phyloP scores from a whole-genome alignment of 2,329 filamentous ascomycete genomes.

The Triangularia verruculosa region DNA sequence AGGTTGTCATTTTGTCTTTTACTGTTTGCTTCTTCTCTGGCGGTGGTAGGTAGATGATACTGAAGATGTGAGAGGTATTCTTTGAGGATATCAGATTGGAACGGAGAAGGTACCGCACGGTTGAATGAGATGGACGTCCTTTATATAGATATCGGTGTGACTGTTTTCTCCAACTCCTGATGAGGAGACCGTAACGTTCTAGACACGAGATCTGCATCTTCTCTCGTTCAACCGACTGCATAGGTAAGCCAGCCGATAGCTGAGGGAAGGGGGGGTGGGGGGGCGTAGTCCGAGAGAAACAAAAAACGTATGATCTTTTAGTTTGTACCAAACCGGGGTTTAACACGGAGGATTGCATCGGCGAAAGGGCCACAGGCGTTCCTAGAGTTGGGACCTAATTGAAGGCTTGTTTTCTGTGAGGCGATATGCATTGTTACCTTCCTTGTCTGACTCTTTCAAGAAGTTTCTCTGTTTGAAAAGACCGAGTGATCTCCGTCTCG shows the following conservation, averaged over 20 bases:
- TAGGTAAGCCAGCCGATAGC: background rate
- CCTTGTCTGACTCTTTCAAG: background rate
- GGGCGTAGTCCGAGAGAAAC: background rate
- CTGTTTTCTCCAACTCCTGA: background rate
- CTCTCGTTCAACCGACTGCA: background rate
- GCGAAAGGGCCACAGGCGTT: background rate
- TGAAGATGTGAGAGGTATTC: background rate
- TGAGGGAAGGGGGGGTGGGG: background rate
- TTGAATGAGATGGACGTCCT: background rate
- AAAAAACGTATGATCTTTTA: conserved; percentile 7
- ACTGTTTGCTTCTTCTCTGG: conserved; percentile 9
- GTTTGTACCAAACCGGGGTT: background rate
- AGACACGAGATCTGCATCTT: background rate
- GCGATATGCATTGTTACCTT: background rate
- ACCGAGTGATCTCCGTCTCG: background rate
- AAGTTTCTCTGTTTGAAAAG: background rate
- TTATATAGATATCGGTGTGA: background rate
- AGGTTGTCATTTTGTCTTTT: conserved; percentile 38
- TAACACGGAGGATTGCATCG: background rate
- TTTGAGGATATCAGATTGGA: background rate
- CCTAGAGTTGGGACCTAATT: background rate
- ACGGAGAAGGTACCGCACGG: background rate
- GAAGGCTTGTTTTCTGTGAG: background rate
- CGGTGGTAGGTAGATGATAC: conserved; percentile 7
- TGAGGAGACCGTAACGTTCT: background rate